These are phyloP conservation scores for Glebionis coronaria DNA, from an alignment of 129 eudicot species.

Conservation along the genomic window DNA sequence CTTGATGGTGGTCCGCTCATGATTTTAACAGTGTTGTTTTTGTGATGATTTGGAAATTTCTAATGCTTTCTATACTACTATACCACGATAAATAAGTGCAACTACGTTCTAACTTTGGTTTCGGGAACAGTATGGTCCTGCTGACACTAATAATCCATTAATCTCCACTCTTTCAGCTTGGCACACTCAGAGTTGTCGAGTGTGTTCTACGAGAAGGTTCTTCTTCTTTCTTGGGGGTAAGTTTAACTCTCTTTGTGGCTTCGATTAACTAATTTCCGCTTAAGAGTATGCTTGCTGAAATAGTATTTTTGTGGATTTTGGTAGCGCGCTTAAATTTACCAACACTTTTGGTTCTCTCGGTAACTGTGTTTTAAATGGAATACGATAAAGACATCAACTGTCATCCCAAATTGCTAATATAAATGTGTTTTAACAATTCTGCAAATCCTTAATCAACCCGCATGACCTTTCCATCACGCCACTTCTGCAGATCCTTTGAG, in stretches of 20 bases:
- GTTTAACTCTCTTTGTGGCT: slow-evolving; percentile 16
- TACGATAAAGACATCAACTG: background rate
- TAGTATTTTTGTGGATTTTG: background rate
- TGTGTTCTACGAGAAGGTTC: slow-evolving; percentile 96
- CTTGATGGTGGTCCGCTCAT: too few species aligned
- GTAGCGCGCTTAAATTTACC: background rate
- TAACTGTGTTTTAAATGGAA: background rate
- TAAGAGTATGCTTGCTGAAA: background rate
- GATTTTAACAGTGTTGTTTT: background rate
- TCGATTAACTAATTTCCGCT: background rate
- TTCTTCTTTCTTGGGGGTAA: slow-evolving; percentile 97
- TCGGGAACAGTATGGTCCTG: too few species aligned
- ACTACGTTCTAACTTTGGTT: too few species aligned
- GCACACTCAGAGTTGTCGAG: slow-evolving; percentile 94
- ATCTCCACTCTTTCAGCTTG: slow-evolving; percentile 48
- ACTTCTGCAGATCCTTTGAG: background rate
- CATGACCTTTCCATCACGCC: too few species aligned
- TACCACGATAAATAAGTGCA: too few species aligned
- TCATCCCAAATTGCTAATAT: too few species aligned
- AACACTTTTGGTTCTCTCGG: too few species aligned
- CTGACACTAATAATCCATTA: too few species aligned
- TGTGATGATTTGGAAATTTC: background rate
- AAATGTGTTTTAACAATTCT: too few species aligned
- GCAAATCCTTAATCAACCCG: too few species aligned
- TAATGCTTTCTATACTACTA: too few species aligned